Evolutionary conservation across 75 land plant genomes (phyloP).

Genomic region (Sequoiadendron giganteum): DNA sequence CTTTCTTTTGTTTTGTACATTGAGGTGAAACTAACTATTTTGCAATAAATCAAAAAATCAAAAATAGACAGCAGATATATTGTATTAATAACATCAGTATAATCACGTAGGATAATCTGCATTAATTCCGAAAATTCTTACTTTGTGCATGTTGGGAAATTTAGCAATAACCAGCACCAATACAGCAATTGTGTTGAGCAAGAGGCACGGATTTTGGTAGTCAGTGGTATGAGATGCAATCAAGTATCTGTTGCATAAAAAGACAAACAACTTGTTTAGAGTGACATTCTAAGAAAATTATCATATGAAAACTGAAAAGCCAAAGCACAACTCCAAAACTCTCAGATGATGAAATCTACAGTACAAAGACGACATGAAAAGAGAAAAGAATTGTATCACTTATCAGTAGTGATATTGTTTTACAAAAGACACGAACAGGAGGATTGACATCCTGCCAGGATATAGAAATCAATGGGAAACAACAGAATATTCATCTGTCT

Average conservation of each 20-base stretch:
- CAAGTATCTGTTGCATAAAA: slow-evolving; percentile 61
- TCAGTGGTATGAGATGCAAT: slow-evolving; percentile 94
- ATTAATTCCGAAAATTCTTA: slow-evolving; percentile 89
- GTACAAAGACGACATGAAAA: not conserved
- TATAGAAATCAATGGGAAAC: not conserved
- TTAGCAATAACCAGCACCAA: slow-evolving; percentile 82
- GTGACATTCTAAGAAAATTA: not conserved
- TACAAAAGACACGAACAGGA: not conserved
- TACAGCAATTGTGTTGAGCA: slow-evolving; percentile 81
- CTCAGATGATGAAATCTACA: not conserved
- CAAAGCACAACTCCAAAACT: not conserved
- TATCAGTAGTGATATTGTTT: not conserved
- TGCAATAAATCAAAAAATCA: not conserved
- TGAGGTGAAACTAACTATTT: not conserved
- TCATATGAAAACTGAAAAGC: not conserved
- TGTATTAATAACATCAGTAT: not conserved
- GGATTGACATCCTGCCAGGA: not conserved
- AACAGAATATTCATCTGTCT: not conserved
- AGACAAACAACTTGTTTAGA: not conserved
- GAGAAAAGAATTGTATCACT: not conserved
- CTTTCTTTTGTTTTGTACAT: not conserved
- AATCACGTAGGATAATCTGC: slow-evolving; percentile 37
- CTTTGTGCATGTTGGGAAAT: slow-evolving; percentile 95
- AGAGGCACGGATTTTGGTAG: slow-evolving; percentile 73
- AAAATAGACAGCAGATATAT: not conserved